Evolutionary conservation across 1,139 yeast species (phyloP).

Genomic region (Hyphopichia khmerensis): DNA sequence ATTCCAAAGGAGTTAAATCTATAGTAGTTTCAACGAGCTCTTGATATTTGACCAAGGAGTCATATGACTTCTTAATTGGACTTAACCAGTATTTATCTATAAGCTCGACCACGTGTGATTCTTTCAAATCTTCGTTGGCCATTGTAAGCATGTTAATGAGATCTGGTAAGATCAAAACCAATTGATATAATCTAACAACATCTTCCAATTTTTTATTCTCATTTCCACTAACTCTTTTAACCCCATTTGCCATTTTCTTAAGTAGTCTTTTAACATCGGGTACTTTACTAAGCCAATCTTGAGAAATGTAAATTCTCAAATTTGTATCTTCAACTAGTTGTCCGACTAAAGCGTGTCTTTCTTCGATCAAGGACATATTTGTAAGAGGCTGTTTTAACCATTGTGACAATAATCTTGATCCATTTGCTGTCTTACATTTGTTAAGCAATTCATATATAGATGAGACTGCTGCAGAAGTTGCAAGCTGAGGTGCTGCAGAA

Average conservation of each 20-base stretch:
- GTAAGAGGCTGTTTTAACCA: conserved; percentile 97
- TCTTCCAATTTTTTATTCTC: conserved; percentile 69
- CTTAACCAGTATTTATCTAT: conserved; percentile 54
- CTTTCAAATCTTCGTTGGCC: conserved; percentile 29
- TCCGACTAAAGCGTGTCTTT: conserved; percentile 72
- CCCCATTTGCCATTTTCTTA: conserved; percentile 54
- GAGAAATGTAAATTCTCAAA: conserved; percentile 63
- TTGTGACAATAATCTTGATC: conserved; percentile 79
- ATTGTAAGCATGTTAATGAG: conserved; percentile 51
- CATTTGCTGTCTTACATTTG: conserved; percentile 83
- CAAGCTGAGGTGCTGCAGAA: conserved; percentile 27
- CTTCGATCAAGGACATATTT: conserved; percentile 52
- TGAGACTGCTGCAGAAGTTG: conserved; percentile 29
- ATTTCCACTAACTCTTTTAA: conserved; percentile 33
- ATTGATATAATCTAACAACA: conserved; percentile 85
- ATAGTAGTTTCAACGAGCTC: conserved; percentile 91
- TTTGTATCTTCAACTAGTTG: conserved; percentile 68
- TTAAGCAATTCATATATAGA: conserved; percentile 82
- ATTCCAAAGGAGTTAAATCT: conserved; percentile 76
- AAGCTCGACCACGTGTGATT: conserved; percentile 25
- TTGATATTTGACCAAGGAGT: conserved; percentile 63
- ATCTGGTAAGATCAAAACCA: conserved; percentile 69
- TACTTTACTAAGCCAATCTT: conserved; percentile 65
- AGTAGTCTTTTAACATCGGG: conserved; percentile 82
- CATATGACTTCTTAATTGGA: conserved; percentile 51